These are phyloP conservation scores for Spathaspora passalidarum DNA, from an alignment of 805 yeast species.

Conservation along the genomic window DNA sequence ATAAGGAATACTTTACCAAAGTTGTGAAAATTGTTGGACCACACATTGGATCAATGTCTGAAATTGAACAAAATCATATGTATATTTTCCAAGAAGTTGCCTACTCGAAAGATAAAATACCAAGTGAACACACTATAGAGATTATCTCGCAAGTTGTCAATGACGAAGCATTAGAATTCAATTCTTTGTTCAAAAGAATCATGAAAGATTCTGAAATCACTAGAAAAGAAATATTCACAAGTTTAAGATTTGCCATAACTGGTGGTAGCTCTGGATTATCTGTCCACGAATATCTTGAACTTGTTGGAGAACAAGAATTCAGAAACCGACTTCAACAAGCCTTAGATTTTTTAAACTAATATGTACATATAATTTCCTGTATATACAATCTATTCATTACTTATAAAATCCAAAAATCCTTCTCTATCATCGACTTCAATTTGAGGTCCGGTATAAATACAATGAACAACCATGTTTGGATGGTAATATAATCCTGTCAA, in stretches of 20 bases:
- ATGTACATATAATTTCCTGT: slow-evolving; percentile 1
- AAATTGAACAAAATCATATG: slow-evolving; percentile 43
- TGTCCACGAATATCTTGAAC: slow-evolving; percentile 52
- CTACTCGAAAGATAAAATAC: slow-evolving; percentile 18
- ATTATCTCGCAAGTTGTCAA: neutral
- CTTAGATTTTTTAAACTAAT: slow-evolving; percentile 4
- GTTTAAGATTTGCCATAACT: slow-evolving; percentile 64
- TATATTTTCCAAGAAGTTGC: slow-evolving; percentile 47
- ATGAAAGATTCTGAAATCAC: slow-evolving; percentile 7
- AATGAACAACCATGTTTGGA: slow-evolving; percentile 77
- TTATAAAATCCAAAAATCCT: slow-evolving; percentile 33
- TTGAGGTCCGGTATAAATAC: slow-evolving; percentile 53
- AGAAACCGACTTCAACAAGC: slow-evolving; percentile 21
- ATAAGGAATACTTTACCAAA: slow-evolving; percentile 21
- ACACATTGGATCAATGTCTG: slow-evolving; percentile 51
- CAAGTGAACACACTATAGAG: slow-evolving; percentile 2
- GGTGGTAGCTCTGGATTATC: slow-evolving; percentile 71
- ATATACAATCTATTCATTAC: neutral
- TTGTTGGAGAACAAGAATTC: slow-evolving; percentile 48
- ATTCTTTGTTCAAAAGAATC: neutral
- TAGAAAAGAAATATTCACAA: slow-evolving; percentile 49
- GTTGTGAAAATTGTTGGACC: slow-evolving; percentile 47
- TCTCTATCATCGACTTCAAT: slow-evolving; percentile 18
- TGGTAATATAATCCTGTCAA: slow-evolving; percentile 76
- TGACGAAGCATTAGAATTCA: neutral